Percentiles rank a stretch among this genome's conserved stretches.
phyloP scores from a whole-genome alignment of 257 asterid species.

The Haberlea rhodopensis region DNA sequence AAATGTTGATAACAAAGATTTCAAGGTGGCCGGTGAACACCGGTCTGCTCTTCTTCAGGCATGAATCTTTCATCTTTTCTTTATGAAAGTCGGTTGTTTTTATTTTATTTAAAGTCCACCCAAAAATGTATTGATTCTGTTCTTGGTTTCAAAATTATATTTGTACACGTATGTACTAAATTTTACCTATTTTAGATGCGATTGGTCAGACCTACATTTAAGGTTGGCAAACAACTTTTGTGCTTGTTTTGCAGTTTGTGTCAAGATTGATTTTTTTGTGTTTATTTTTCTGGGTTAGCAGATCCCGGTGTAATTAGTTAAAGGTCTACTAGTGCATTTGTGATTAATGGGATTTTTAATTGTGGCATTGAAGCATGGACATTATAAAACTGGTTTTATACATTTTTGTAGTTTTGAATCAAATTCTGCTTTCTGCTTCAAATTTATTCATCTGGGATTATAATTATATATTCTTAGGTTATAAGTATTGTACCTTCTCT shows the following conservation, averaged over 20 bases:
- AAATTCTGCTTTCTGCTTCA: neutral
- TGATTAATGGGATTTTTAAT: neutral
- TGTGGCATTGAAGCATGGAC: slow-evolving; percentile 10
- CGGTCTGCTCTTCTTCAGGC: slow-evolving; percentile 96
- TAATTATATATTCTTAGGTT: slow-evolving; percentile 39
- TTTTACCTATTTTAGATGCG: too few species aligned
- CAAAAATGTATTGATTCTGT: too few species aligned
- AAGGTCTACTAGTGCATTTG: neutral
- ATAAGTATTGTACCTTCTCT: slow-evolving; percentile 80
- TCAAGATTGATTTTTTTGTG: neutral
- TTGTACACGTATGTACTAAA: too few species aligned
- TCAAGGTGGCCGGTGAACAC: slow-evolving; percentile 81
- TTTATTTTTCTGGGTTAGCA: neutral
- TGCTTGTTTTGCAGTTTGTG: neutral
- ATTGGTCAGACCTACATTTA: too few species aligned
- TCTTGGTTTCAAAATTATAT: too few species aligned
- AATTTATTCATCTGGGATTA: slow-evolving; percentile 9
- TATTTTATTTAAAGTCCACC: too few species aligned
- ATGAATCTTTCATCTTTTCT: slow-evolving; percentile 3
- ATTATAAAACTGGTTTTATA: neutral
- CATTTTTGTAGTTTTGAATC: neutral
- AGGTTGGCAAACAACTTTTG: too few species aligned
- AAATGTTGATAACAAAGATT: slow-evolving; percentile 63
- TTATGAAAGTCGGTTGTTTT: neutral
- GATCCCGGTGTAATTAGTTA: neutral